Percentiles rank a stretch among this genome's conserved stretches.
Conservation (phyloP, 768 basidiomycete species). For the Rhodotorula diobovata region DNA sequence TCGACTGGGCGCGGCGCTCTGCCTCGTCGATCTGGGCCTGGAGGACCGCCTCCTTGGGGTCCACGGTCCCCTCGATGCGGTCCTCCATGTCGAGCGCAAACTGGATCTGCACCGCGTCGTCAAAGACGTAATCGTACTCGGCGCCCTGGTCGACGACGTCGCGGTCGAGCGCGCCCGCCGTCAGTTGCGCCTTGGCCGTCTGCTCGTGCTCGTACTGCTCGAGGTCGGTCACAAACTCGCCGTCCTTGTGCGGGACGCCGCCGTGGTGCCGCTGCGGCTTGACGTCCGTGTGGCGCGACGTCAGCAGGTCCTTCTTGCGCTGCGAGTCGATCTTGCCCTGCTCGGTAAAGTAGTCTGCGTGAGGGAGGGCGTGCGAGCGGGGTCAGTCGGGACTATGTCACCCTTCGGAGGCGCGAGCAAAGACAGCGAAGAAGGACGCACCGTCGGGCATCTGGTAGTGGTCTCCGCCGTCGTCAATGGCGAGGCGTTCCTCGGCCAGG, state of each 20-base stretch:
- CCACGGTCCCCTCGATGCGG: constrained; percentile 60
- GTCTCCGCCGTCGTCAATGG: constrained; percentile 91
- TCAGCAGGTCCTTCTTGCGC: constrained; percentile 85
- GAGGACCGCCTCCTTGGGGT: constrained; percentile 75
- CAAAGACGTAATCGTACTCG: constrained; percentile 95
- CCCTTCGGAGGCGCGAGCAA: neutral
- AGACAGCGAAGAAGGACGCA: neutral
- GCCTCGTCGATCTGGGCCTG: constrained; percentile 86
- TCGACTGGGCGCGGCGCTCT: constrained; percentile 78
- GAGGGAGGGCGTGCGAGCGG: too few species aligned
- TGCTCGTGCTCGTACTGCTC: constrained; percentile 95
- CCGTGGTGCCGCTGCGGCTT: constrained; percentile 39
- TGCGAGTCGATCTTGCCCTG: constrained; percentile 98
- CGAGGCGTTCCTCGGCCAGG: constrained; percentile 87
- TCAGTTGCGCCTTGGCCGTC: constrained; percentile 80
- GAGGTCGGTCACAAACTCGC: constrained; percentile 91
- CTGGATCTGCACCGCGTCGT: constrained; percentile 92
- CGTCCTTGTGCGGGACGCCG: constrained; percentile 53
- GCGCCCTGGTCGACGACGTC: constrained; percentile 62
- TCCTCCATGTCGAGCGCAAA: constrained; percentile 73
- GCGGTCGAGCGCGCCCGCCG: constrained; percentile 87
- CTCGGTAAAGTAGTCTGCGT: constrained; percentile 83
- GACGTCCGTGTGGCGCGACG: constrained; percentile 84
- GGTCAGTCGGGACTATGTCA: neutral
- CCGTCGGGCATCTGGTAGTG: constrained; percentile 88